Base-by-base conservation (phyloP, 139 green algal genomes). In the Auxenochlorella pyrenoidosa region DNA sequence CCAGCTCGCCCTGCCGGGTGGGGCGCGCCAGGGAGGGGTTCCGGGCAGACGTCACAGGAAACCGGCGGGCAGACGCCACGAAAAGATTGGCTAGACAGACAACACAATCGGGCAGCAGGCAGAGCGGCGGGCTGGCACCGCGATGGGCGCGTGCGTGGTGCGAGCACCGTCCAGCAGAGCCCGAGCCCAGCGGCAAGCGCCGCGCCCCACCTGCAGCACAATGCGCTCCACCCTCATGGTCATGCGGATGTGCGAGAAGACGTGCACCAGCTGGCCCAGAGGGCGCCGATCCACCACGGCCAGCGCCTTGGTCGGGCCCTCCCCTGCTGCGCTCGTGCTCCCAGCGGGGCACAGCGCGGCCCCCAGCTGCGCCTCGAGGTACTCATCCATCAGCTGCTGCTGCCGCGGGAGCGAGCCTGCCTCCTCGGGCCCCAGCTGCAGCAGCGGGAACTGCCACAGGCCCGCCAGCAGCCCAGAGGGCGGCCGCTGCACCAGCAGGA, bases 171-270 rank as follows among this genome's bases (percentile, higher is more conserved):
- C n/a, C n/a, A n/a, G n/a, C n/a, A n/a, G n/a, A n/a, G n/a, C n/a
- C n/a, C n/a, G n/a, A n/a, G n/a, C n/a, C n/a, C n/a, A n/a, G n/a
- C n/a, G n/a, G n/a, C n/a, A n/a, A n/a, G n/a, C n/a, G n/a, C 54
- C 54, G 16, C 32, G 5, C 15, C 75, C 18, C 63, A 80, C 86
- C 88, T 91, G 63, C 36, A 96, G 54, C n/a, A 88, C 51, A 38
- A 95, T 21, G 43, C 78, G 43, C 81, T 95, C 92, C 71, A 94
- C 91, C 70, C 87, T 79, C 79, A 94, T 86, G 3, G 91, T 95
- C 89, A 94, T 93, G 54, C 87, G 82, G 70, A 96, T 95, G 84
- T 96, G 94, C n/a, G 90, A 94, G 83, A 96, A 96, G 3, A 95
- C 88, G 80, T 96, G 94, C 8, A 90, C 87, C 28, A 91, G 32